Evolutionary conservation across 2,329 filamentous ascomycete species (phyloP).

Genomic region (Leptodontidium sp.): DNA sequence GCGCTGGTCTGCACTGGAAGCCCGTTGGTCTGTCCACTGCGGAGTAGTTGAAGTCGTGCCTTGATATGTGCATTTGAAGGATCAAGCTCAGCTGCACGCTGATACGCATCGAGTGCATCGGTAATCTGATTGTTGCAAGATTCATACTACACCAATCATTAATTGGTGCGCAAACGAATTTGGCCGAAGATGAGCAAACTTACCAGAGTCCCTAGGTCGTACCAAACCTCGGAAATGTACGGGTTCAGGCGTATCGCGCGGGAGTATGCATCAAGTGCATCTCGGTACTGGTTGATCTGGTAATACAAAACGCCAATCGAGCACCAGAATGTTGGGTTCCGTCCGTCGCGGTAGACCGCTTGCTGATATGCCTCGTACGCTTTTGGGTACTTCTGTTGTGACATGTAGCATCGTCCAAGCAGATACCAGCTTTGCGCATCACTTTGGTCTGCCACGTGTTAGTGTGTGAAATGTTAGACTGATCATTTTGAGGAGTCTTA

Average conservation of each 20-base stretch:
- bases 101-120: slow-evolving; percentile 95
- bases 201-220: slow-evolving; percentile 94
- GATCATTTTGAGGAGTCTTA: slow-evolving; percentile 56
- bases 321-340: slow-evolving; percentile 99
- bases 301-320: slow-evolving; percentile 99
- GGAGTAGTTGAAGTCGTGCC: slow-evolving; percentile 86
- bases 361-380: slow-evolving; percentile 99
- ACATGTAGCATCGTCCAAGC: slow-evolving; percentile 98
- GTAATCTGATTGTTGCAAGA: slow-evolving; percentile 99
- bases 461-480: slow-evolving; percentile 41
- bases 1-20: slow-evolving; percentile 75
- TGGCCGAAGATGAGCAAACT: slow-evolving; percentile 51
- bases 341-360: slow-evolving; percentile 95
- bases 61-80: slow-evolving; percentile 96
- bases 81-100: slow-evolving; percentile 92
- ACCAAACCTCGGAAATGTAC: slow-evolving; percentile 99
- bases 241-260: slow-evolving; percentile 95
- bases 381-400: slow-evolving; percentile 97
- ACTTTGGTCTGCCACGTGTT: slow-evolving; percentile 74
- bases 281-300: slow-evolving; percentile 99
- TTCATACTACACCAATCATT: slow-evolving; percentile 73
- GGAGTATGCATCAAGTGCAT: slow-evolving; percentile 96
- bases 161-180: slow-evolving; percentile 38
- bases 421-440: slow-evolving; percentile 99
- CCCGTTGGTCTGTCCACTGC: slow-evolving; percentile 79